Percentiles rank a stretch among this genome's conserved stretches.
These are phyloP conservation scores for Penicillium lividum DNA, from an alignment of 495 filamentous ascomycete genomes.

Conservation along the genomic window DNA sequence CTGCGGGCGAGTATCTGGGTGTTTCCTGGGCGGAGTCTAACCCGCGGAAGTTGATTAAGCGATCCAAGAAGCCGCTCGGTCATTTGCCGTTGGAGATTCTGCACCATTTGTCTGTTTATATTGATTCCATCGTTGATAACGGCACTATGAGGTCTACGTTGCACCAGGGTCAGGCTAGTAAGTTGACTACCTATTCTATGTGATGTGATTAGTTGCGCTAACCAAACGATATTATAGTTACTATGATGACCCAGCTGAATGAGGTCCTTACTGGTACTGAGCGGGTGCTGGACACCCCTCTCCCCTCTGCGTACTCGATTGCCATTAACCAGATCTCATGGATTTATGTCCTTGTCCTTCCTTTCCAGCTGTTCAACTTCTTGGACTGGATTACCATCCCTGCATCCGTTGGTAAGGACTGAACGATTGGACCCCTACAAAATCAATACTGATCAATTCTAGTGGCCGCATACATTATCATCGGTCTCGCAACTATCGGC, in stretches of 20 bases:
- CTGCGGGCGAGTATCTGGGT: constrained; percentile 67
- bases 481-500: constrained; percentile 81
- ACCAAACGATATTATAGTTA: constrained; percentile 22
- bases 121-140: constrained; percentile 57
- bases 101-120: constrained; percentile 66
- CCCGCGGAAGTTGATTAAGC: constrained; percentile 70
- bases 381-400: constrained; percentile 80
- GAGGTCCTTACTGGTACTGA: constrained; percentile 75
- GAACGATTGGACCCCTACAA: not conserved
- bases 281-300: constrained; percentile 79
- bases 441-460: not conserved
- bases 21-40: constrained; percentile 71
- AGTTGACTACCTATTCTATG: constrained; percentile 11
- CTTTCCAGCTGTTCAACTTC: constrained; percentile 71
- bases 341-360: constrained; percentile 80
- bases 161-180: constrained; percentile 49
- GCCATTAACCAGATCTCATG: constrained; percentile 85
- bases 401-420: constrained; percentile 65
- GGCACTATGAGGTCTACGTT: constrained; percentile 53
- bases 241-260: constrained; percentile 55
- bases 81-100: constrained; percentile 80
- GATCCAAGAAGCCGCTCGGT: constrained; percentile 63
- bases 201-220: not conserved
- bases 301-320: constrained; percentile 84
- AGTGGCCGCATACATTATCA: constrained; percentile 86